phyloP scores from a whole-genome alignment of 2,329 filamentous ascomycete species.

The Fusarium pininemorale region DNA sequence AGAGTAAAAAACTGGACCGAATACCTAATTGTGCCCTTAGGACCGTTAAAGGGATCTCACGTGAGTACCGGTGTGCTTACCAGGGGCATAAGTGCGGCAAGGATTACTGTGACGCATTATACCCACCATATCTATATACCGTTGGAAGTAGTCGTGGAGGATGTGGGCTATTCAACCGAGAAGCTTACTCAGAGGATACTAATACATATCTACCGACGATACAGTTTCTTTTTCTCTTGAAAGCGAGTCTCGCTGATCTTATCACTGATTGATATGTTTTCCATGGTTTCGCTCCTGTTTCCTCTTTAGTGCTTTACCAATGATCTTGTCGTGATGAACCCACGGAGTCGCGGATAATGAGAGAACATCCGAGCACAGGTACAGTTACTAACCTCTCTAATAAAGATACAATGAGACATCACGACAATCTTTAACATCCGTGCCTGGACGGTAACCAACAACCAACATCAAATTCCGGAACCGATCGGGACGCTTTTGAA shows the following conservation, averaged over 20 bases:
- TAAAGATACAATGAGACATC: neutral
- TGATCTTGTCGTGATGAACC: neutral
- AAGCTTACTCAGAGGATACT: neutral
- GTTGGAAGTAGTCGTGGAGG: neutral
- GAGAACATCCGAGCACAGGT: neutral
- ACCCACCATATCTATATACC: conserved; percentile 11
- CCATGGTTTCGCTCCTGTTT: neutral
- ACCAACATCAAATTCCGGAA: conserved; percentile 17
- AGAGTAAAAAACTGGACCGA: no score
- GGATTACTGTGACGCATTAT: neutral
- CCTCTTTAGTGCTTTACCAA: neutral
- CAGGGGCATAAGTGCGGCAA: neutral
- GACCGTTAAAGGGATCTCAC: no score
- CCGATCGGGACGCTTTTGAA: neutral
- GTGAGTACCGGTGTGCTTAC: neutral
- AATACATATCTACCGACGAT: neutral
- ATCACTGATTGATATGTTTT: neutral
- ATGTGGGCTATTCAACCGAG: neutral
- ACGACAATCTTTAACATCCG: neutral
- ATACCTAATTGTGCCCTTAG: no score
- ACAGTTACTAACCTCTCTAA: neutral
- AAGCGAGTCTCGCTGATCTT: neutral
- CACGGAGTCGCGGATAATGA: neutral
- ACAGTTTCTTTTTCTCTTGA: neutral
- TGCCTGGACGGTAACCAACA: neutral